Evolutionary conservation across 225 moss, liverwort and hornwort species (phyloP).

Genomic region (Marchantia polymorpha): DNA sequence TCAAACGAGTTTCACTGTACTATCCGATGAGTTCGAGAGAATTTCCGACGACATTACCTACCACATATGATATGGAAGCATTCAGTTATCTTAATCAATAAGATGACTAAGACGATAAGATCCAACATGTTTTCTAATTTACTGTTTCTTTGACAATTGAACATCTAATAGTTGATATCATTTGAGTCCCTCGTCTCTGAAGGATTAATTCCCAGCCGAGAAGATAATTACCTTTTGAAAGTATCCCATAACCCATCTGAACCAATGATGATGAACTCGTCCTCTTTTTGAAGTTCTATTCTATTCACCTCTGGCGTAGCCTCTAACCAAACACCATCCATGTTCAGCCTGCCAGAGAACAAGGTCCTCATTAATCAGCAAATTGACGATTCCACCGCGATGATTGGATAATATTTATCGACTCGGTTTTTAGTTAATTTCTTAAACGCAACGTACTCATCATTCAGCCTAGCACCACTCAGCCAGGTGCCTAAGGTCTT

Average conservation of each 20-base stretch:
- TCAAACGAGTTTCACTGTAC: no score
- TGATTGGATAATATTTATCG: no score
- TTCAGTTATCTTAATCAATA: neutral
- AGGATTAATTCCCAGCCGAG: neutral
- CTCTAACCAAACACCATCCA: conserved; percentile 69
- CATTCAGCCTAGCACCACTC: no score
- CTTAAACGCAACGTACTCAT: no score
- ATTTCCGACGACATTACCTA: neutral
- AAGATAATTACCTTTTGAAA: conserved; percentile 61
- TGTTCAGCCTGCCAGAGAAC: conserved; percentile 49
- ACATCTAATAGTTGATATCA: neutral
- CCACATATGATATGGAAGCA: neutral
- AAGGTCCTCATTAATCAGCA: neutral
- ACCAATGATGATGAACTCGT: conserved; percentile 77
- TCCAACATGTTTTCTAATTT: no score
- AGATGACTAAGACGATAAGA: no score
- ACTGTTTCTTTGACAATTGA: neutral
- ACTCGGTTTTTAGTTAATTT: no score
- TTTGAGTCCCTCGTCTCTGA: neutral
- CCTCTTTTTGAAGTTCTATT: conserved; percentile 52
- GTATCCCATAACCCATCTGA: conserved; percentile 95
- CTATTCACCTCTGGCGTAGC: conserved; percentile 66
- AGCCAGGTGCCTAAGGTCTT: no score
- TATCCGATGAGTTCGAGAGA: neutral
- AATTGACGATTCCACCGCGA: no score